These are phyloP conservation scores for Vitis riparia DNA, from an alignment of 164 flowering plant species.

Conservation along the genomic window DNA sequence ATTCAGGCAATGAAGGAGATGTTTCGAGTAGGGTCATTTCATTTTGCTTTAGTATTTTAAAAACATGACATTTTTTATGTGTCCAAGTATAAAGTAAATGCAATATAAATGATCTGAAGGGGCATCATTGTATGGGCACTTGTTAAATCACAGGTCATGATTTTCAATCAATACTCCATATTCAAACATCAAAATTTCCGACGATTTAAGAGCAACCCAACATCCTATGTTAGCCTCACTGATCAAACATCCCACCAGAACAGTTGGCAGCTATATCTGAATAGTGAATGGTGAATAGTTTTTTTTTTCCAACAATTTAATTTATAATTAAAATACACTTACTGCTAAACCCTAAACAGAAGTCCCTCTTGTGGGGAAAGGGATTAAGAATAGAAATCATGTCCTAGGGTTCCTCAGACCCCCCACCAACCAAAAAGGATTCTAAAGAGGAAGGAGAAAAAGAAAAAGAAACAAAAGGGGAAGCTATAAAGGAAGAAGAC, in stretches of 20 bases:
- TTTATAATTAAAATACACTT: no score
- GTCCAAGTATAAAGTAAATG: no score
- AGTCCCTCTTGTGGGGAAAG: neutral
- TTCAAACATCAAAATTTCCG: neutral
- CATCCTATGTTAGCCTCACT: neutral
- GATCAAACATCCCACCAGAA: neutral
- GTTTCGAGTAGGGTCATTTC: no score
- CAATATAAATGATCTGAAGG: no score
- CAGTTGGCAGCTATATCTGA: no score
- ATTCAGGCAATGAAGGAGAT: no score
- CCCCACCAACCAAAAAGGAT: slow-evolving; percentile 15
- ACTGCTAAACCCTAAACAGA: no score
- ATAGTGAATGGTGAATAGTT: no score
- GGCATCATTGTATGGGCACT: no score
- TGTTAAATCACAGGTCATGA: neutral
- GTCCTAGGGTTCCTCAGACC: slow-evolving; percentile 4
- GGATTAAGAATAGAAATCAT: neutral
- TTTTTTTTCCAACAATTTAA: no score
- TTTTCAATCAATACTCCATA: neutral
- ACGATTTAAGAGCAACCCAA: neutral
- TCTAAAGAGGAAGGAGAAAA: slow-evolving; percentile 1
- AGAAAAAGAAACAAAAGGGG: slow-evolving; percentile 5
- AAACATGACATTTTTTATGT: no score
- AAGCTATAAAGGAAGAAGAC: slow-evolving; percentile 1
- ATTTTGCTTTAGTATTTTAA: no score